Evolutionary conservation across 768 basidiomycete genomes (phyloP).

Genomic region (Tricholoma furcatifolium): DNA sequence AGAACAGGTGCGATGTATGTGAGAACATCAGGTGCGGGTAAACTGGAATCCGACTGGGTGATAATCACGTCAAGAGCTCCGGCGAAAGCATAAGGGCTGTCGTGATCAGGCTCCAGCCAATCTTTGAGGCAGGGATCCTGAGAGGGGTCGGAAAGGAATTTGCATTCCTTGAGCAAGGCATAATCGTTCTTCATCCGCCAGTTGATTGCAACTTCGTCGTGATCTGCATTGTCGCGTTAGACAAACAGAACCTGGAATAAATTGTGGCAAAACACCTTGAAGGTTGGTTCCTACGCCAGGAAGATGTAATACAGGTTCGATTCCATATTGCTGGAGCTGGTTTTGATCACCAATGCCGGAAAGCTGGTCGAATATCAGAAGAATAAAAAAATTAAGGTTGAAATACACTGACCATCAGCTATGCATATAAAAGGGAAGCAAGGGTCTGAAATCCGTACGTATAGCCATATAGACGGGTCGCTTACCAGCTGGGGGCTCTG

Average conservation of each 20-base stretch:
- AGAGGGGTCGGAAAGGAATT: conserved; percentile 21
- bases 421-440: too few species aligned
- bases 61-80: conserved; percentile 22
- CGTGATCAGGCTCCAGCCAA: conserved; percentile 21
- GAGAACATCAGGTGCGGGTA: conserved; percentile 25
- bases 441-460: neutral
- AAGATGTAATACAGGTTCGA: conserved; percentile 25
- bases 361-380: conserved; percentile 10
- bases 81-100: conserved; percentile 26
- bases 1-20: conserved; percentile 24
- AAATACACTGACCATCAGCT: too few species aligned
- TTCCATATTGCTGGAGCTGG: conserved; percentile 22
- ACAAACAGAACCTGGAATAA: neutral
- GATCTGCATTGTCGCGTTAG: conserved; percentile 18
- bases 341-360: conserved; percentile 31
- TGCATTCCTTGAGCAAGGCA: conserved; percentile 25
- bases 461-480: neutral
- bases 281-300: conserved; percentile 37
- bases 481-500: conserved; percentile 28
- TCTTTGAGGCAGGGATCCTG: conserved; percentile 27
- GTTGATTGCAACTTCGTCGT: conserved; percentile 29
- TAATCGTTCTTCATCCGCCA: conserved; percentile 29
- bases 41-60: conserved; percentile 20
- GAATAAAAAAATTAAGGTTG: too few species aligned
- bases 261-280: conserved; percentile 22